Conservation (phyloP, 2,329 filamentous ascomycete species). For the Achaetomium macrosporum region DNA sequence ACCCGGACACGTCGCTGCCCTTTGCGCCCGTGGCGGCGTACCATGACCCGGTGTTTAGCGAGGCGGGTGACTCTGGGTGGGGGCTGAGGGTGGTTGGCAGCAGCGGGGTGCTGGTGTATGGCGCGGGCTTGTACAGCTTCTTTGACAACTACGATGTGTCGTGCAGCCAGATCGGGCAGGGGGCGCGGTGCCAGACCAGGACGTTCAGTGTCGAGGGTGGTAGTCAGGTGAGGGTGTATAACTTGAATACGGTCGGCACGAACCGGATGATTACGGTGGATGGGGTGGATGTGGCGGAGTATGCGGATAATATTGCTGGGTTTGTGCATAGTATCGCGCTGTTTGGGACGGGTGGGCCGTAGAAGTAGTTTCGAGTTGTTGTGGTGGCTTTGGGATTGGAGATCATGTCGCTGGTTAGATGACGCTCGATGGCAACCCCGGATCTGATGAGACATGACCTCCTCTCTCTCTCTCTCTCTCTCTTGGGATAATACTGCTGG, state of each 20-base stretch:
- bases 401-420: background rate
- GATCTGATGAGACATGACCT: constrained; percentile 1
- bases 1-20: constrained; percentile 47
- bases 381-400: background rate
- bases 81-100: constrained; percentile 54
- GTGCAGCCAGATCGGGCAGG: constrained; percentile 33
- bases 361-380: background rate
- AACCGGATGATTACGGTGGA: constrained; percentile 33
- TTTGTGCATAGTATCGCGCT: constrained; percentile 24
- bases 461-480: too few relatives aligned
- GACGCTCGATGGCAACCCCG: background rate
- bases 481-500: background rate
- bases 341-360: constrained; percentile 10
- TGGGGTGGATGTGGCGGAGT: constrained; percentile 22
- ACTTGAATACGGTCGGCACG: constrained; percentile 43
- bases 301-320: constrained; percentile 21
- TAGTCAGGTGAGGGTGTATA: constrained; percentile 36
- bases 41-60: constrained; percentile 45
- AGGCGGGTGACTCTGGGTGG: constrained; percentile 47
- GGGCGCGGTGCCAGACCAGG: constrained; percentile 36
- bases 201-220: constrained; percentile 36
- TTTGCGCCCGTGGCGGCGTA: constrained; percentile 39
- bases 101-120: constrained; percentile 47
- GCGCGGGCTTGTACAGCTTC: constrained; percentile 54
- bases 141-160: constrained; percentile 51